A percentile compares a stretch with the other conserved stretches of the same genome.
These are phyloP conservation scores for Raffaelea arxii DNA, from an alignment of 2,329 filamentous ascomycete genomes.

Conservation along the genomic window DNA sequence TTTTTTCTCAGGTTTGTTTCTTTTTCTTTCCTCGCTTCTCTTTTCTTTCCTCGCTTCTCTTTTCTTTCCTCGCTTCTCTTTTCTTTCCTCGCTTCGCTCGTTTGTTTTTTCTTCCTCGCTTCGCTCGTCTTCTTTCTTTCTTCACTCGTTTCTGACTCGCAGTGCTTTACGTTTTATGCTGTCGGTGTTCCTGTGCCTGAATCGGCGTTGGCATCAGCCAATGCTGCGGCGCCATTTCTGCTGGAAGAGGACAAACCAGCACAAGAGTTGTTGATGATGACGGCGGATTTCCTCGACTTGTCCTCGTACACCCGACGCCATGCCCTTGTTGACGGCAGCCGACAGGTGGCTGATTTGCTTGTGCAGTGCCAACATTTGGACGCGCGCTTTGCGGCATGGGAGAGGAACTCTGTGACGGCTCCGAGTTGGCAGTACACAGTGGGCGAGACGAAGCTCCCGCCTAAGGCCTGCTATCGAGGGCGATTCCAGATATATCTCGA, in stretches of 20 bases:
- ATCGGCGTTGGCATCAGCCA: conserved; percentile 32
- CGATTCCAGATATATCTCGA: conserved; percentile 46
- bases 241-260: conserved; percentile 28
- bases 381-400: conserved; percentile 27
- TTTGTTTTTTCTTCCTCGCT: no score
- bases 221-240: conserved; percentile 21
- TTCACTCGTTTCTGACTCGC: no score
- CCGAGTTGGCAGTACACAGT: conserved; percentile 25
- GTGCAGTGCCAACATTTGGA: conserved; percentile 31
- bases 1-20: conserved; percentile 41
- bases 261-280: conserved; percentile 29
- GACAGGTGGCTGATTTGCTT: conserved; percentile 24
- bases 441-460: conserved; percentile 21
- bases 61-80: neutral
- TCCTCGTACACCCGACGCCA: conserved; percentile 24
- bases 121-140: no score
- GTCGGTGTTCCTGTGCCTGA: conserved; percentile 28
- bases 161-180: conserved; percentile 35
- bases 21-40: neutral
- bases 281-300: conserved; percentile 30
- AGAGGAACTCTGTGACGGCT: conserved; percentile 20
- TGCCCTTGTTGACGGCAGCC: conserved; percentile 26
- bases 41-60: neutral
- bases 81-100: no score
- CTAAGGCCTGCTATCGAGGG: conserved; percentile 36